Evolutionary conservation across 2,329 filamentous ascomycete species (phyloP), one percentile per base, ranked within the genome.

Genomic region (Nothopassalora personata): DNA sequence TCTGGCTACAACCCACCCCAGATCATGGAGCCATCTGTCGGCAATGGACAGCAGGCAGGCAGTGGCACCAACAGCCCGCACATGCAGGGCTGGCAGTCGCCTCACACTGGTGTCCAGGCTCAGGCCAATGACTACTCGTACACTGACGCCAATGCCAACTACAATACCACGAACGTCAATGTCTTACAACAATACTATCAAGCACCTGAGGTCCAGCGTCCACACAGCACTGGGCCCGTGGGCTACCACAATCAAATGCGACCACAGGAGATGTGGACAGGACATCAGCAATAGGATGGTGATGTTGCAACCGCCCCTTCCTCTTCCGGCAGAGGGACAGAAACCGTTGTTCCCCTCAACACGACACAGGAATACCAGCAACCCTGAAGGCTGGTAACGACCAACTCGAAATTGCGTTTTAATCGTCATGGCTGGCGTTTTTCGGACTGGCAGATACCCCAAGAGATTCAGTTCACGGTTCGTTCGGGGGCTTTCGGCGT

Each of bases 1-100:
- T 65, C 71, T 51, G 82, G 83, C 60, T 96, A 93, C 73, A 89
- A 87, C n/a, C 90, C 90, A 27, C 90, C 90, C 1, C 86, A 89
- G 52, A 91, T 89, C 15, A 80, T 97, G 54, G 93, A 97, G 77
- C 86, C 86, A 23, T 91, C 92, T 13, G 79, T 86, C 28, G 92
- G 85, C 73, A 83, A 90, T 62, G 90, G 93, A 72, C 87, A 89
- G 60, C 86, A 88, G 67, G 80, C 84, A 2, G 85, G 83, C 1
- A 96, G 90, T 71, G 87, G 84, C n/a, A 85, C 80, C 58, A 89
- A 89, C 55, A 96, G 91, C 73, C 92, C 93, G 53, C 92, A 97
- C 74, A 90, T 96, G 85, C 67, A 65, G 39, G 89, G 90, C 56
- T 97, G 93, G 92, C 89, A 91, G 65, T 95, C 91, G 4, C 91